These are phyloP conservation scores for Pseudogymnoascus sp. DNA, from an alignment of 2,329 filamentous ascomycete species.

Conservation along the genomic window DNA sequence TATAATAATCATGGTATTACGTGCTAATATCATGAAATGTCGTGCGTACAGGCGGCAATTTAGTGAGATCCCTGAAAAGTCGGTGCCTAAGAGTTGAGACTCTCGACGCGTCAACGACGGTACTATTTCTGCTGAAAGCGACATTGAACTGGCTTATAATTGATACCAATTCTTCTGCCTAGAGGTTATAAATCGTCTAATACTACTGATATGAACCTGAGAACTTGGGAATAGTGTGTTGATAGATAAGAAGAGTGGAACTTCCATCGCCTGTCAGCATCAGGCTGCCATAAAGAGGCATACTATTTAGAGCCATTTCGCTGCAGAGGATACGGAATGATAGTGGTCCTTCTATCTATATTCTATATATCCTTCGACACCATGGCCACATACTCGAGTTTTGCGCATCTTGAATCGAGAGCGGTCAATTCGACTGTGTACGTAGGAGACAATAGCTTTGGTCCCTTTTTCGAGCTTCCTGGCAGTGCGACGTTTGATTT, in stretches of 20 bases:
- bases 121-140: not conserved
- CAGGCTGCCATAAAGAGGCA: not conserved
- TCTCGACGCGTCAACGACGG: not conserved
- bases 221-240: not conserved
- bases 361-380: not conserved
- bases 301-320: not conserved
- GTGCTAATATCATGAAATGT: not conserved
- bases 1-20: not conserved
- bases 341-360: not conserved
- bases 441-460: constrained; percentile 16
- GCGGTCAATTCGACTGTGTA: constrained; percentile 9
- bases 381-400: constrained; percentile 10
- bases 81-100: not conserved
- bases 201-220: not conserved
- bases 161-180: not conserved
- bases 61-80: not conserved
- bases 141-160: not conserved
- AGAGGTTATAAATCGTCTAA: not conserved
- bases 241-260: too few species aligned
- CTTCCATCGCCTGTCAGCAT: not conserved
- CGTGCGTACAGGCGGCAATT: not conserved
- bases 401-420: constrained; percentile 2
- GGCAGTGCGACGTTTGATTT: constrained; percentile 20
- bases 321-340: not conserved
- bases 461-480: constrained; percentile 14